A percentile compares a stretch with the other conserved stretches of the same genome.
Conservation (phyloP, 805 yeast species). For the Candida suzukii region DNA sequence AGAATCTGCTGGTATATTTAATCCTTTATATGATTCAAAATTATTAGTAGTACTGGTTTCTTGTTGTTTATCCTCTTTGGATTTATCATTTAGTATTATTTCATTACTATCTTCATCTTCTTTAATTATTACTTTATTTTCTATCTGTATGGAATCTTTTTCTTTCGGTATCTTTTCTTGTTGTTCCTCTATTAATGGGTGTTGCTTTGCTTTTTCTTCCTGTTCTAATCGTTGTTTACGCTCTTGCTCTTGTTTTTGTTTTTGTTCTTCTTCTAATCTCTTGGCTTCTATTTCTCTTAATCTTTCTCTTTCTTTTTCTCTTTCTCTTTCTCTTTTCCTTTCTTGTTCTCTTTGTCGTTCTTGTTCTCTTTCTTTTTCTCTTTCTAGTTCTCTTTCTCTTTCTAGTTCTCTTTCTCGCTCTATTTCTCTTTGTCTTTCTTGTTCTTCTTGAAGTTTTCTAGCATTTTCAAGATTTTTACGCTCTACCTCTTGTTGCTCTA, state of each 20-base stretch:
- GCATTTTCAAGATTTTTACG: too few relatives aligned
- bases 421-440: not conserved
- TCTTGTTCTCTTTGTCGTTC: too few relatives aligned
- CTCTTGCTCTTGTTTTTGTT: too few relatives aligned
- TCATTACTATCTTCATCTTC: not conserved
- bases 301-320: too few relatives aligned
- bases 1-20: constrained; percentile 27
- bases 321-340: too few relatives aligned
- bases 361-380: not conserved
- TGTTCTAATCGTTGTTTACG: too few relatives aligned
- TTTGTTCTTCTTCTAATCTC: too few relatives aligned
- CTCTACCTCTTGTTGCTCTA: constrained; percentile 5
- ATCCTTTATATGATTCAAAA: constrained; percentile 17
- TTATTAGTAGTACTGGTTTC: not conserved
- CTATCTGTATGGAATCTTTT: too few relatives aligned
- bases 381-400: not conserved
- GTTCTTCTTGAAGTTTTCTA: not conserved
- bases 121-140: too few relatives aligned
- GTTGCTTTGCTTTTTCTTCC: too few relatives aligned
- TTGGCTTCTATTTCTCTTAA: not conserved
- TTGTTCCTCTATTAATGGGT: too few relatives aligned
- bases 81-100: not conserved
- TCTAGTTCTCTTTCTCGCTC: not conserved
- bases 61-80: not conserved
- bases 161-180: too few relatives aligned